phyloP scores from a whole-genome alignment of 805 yeast species.

The Ogataea allantospora region DNA sequence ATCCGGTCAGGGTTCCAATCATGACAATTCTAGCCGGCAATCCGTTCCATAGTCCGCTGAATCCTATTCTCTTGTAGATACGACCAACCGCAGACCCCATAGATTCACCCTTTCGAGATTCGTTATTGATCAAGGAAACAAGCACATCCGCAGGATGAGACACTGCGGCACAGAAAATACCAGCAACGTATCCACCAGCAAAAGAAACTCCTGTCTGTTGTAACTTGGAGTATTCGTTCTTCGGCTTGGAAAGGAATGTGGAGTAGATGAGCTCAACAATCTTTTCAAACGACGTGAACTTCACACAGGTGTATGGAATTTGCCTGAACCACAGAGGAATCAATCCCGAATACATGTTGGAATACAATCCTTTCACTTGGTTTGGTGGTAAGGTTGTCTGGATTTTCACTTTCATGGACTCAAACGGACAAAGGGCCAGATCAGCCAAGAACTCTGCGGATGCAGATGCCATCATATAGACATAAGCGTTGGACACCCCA shows the following conservation, averaged over 20 bases:
- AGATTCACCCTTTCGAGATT: conserved; percentile 61
- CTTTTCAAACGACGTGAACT: conserved; percentile 91
- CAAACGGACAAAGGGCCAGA: conserved; percentile 86
- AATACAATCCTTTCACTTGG: conserved; percentile 60
- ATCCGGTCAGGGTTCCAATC: conserved; percentile 96
- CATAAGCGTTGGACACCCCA: conserved; percentile 69
- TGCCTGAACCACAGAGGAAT: conserved; percentile 95
- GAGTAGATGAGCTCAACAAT: conserved; percentile 80
- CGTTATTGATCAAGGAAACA: conserved; percentile 89
- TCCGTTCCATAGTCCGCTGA: conserved; percentile 92
- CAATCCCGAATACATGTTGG: conserved; percentile 77
- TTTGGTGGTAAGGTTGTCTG: conserved; percentile 91
- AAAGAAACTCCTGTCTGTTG: conserved; percentile 95
- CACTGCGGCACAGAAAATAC: conserved; percentile 92
- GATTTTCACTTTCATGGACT: conserved; percentile 90
- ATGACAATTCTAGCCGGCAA: conserved; percentile 89
- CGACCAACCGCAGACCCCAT: conserved; percentile 64
- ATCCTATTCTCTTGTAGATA: conserved; percentile 83
- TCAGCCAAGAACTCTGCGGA: conserved; percentile 94
- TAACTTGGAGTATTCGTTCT: conserved; percentile 62
- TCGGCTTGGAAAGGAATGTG: conserved; percentile 63
- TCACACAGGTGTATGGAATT: conserved; percentile 98
- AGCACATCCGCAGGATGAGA: conserved; percentile 99
- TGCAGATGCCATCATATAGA: conserved; percentile 84
- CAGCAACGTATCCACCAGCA: conserved; percentile 95